These are phyloP conservation scores for Chiua virens DNA, from an alignment of 768 basidiomycete species.

Conservation along the genomic window DNA sequence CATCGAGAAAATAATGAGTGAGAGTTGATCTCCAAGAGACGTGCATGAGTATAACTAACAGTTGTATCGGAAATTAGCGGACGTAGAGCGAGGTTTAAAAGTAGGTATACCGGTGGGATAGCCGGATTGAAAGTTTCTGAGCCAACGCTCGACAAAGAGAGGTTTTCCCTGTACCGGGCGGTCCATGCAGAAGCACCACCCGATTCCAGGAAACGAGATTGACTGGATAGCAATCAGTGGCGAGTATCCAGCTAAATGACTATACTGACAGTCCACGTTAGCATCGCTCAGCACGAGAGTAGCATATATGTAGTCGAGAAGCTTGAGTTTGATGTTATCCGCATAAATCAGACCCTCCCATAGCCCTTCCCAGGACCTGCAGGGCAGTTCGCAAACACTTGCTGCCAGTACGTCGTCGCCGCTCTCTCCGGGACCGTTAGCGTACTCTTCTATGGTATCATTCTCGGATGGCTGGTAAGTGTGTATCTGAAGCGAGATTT, in stretches of 20 bases:
- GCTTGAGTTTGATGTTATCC: constrained; percentile 77
- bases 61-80: constrained; percentile 3
- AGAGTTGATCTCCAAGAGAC: constrained; percentile 95
- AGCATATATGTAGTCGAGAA: constrained; percentile 93
- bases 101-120: constrained; percentile 69
- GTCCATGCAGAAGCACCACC: constrained; percentile 91
- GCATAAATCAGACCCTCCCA: constrained; percentile 92
- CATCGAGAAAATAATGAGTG: constrained; percentile 98
- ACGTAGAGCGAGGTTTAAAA: neutral
- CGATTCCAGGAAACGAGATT: constrained; percentile 97
- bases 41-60: constrained; percentile 87
- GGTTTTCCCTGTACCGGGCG: constrained; percentile 97
- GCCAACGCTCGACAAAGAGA: constrained; percentile 92
- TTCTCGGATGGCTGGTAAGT: constrained; percentile 80
- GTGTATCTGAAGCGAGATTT: constrained; percentile 74
- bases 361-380: constrained; percentile 79
- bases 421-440: constrained; percentile 55
- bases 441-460: constrained; percentile 73
- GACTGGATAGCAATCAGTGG: constrained; percentile 41
- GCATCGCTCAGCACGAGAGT: constrained; percentile 92
- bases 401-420: constrained; percentile 80
- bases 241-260: neutral
- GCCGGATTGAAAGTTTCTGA: constrained; percentile 90
- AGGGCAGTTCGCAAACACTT: constrained; percentile 86
- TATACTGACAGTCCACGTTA: constrained; percentile 70